Evolutionary conservation across 148 eudicot species (phyloP), one percentile per base, ranked within the genome.

Genomic region (Chenopodium album): DNA sequence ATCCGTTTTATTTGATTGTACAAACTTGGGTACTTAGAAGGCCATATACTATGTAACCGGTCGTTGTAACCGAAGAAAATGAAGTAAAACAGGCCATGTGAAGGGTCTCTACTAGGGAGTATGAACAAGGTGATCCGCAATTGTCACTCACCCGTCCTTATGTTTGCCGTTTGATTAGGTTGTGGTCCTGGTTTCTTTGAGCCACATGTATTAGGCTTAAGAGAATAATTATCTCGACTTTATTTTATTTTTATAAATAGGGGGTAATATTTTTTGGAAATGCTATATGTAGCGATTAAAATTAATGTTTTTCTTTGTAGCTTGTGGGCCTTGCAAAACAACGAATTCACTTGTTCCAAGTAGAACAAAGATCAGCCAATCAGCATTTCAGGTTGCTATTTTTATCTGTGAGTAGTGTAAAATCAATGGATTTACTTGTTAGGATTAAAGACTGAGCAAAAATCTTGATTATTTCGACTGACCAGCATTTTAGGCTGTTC

Each of bases 51-150:
- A 46, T 4, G 20, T 54, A 71, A 56, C 23, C 22, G 14, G 14
- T n/a, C 82, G 0, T 77, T 78, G 74, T 37, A 32, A 48, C 28
- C 32, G n/a, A 71, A 47, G 63, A 66, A 9, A 52, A 13, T 1
- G 75, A 69, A 14, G n/a, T 75, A 29, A 41, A 71, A 82, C 62
- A 47, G 77, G 41, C 62, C 76, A 67, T 76, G 56, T 82, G 62
- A 48, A 76, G 77, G 20, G 72, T 73, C 70, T 78, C 14, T 82
- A 11, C 50, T 54, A 17, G 46, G 19, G 44, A 82, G 19, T 19
- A 46, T 78, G 52, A 77, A 34, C 32, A 48, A 60, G 46, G 28
- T 77, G 76, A 69, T 29, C 77, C 32, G 23, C 34, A 12, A 26
- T 76, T 10, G 70, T 70, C 63, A 67, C 47, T 17, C 44, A 59